Evolutionary conservation across 768 basidiomycete genomes (phyloP), one percentile per base, ranked within the genome.

Genomic region (Suillus discolor): DNA sequence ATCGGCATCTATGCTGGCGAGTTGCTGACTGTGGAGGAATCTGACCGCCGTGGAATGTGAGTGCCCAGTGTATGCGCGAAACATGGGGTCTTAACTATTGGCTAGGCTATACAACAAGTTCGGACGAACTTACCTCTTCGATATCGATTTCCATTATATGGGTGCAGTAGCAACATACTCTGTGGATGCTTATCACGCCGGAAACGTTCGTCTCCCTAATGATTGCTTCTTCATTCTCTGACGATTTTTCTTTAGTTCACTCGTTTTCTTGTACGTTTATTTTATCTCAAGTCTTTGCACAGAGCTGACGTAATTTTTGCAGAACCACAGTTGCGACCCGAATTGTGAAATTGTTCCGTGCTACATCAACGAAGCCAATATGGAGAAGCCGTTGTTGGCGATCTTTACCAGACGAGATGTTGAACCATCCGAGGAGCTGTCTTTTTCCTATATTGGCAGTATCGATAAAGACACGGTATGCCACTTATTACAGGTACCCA

Each of bases 241-340:
- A 57, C 47, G 20, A 60, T 64, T 66, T 55, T 51, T 20, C 39
- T 66, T 13, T 69, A 96, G 94, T 95, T 96, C 76, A 96, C 95
- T n/a, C 86, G 95, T 39, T 97, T 93, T 71, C 77, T 96, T 70
- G 94, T 93, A 73, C 71, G 86, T 81, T 16, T 6, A 12, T 23
- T 4, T 25, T 39, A 25, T 9, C 23, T n/a, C 39, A 3, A 61
- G 16, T 59, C 39, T 59, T 34, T 61, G 6, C 23, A 41, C 42
- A 38, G 18, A 8, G 20, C 6, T 28, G 36, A 42, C 55, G 70
- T 18, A 3, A 23, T 6, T 47, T 38, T 20, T 36, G 3, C 66
- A 96, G 94, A 97, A 97, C 69, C 94, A 97, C 69, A 94, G 91
- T 20, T 97, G 96, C 71, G 89, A 94, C 64, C 95, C 95, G 0